Conservation (phyloP, 2,329 filamentous ascomycete genomes). For the Penicillium sclerotigenum region DNA sequence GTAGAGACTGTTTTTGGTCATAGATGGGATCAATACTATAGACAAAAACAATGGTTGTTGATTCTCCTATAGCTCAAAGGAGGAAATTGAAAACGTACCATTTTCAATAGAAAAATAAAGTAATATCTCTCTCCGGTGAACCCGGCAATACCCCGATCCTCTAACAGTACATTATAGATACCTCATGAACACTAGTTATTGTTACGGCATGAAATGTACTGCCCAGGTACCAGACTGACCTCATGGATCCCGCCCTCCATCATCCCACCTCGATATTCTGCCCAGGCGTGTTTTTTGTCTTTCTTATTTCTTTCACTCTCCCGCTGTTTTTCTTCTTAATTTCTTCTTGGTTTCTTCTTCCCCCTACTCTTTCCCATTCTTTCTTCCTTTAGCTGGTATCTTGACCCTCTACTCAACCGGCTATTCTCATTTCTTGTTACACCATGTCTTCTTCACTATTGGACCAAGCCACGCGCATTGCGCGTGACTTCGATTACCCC, state of each 20-base stretch:
- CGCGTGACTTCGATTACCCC: slow-evolving; percentile 79
- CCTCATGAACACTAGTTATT: neutral
- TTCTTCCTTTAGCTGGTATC: neutral
- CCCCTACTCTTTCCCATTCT: neutral
- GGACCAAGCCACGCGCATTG: slow-evolving; percentile 74
- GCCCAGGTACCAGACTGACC: slow-evolving; percentile 28
- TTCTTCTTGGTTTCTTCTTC: too few relatives aligned
- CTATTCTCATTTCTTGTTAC: slow-evolving; percentile 6
- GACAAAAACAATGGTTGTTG: neutral
- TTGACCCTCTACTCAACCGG: neutral
- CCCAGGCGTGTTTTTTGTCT: neutral
- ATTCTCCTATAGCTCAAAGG: neutral
- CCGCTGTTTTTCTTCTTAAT: slow-evolving; percentile 1
- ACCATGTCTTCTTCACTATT: slow-evolving; percentile 44
- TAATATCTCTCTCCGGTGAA: slow-evolving; percentile 15
- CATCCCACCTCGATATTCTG: slow-evolving; percentile 15
- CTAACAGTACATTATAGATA: neutral
- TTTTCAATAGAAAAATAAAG: neutral
- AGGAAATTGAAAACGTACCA: neutral
- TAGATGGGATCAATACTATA: neutral
- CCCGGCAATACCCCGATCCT: slow-evolving; percentile 19
- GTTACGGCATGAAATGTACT: neutral
- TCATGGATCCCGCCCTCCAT: slow-evolving; percentile 29
- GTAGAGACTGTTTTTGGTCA: slow-evolving; percentile 13
- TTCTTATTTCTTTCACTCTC: neutral